Evolutionary conservation across 352 stramenopile species (phyloP), one percentile per base, ranked within the genome.

Genomic region (Phytophthora tentaculata): DNA sequence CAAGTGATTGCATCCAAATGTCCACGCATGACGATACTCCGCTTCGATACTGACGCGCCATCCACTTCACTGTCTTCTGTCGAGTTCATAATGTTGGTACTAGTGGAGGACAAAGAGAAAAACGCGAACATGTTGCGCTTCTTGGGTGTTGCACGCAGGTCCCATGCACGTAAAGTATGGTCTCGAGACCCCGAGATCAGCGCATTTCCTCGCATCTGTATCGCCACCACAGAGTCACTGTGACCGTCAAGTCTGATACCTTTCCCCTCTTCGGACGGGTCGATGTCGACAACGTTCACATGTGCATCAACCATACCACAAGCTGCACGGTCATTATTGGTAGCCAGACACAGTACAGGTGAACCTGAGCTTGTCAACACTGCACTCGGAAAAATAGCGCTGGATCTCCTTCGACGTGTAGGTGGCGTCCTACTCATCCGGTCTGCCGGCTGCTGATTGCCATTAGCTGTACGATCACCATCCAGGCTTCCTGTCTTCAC

Each of bases 171-270:
- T 39, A 96, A 48, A 8, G 88, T 94, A 57, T 87, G 73, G 60
- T 96, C 88, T 28, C 79, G 72, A 19, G 88, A 90, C 5, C 80
- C 82, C 3, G 88, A 93, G 19, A 96, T 71, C 23, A 96, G 67
- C 17, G 77, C 77, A 48, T 83, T 79, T 1, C 85, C 85, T 16
- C 81, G 80, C 49, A 92, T 71, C 29, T 90, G 81, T 1, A 92
- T 74, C 0, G 77, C 67, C 2, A 86, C 69, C 16, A 94, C 73
- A 0, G 84, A 69, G 32, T 86, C 83, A 19, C 59, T 71, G 55
- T 94, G 86, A 0, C 86, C 84, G 9, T 90, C 78, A 17, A 94
- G 78, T 47, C 61, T 67, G 23, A 81, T 59, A 6, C 60, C 54
- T 17, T 81, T 80, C 45, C 84, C 72, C 14, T 66, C 58, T 32